Base-by-base conservation (phyloP, 2,329 filamentous ascomycete genomes). In the Sporothrix brasiliensis region DNA sequence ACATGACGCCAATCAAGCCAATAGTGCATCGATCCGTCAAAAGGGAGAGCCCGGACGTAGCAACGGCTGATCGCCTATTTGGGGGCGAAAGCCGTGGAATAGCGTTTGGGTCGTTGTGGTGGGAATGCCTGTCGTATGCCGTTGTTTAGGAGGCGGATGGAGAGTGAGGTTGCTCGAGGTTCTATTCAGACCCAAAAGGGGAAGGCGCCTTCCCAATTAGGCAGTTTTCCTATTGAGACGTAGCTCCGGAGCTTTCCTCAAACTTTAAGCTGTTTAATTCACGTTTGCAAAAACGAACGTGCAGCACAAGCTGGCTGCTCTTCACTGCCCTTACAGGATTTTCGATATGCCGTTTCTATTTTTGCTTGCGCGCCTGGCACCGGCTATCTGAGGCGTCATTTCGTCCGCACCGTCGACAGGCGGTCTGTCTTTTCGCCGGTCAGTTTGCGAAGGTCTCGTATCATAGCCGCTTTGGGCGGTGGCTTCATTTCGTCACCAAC, bases 171-270 rank as follows among this genome's bases (percentile, higher is more conserved):
- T 76, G 77, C 78, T 78, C 74, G 75, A 54, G 70, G 73, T n/a
- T 70, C 76, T 79, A 79, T 79, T 79, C 76, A 79, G 58, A 74
- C 74, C 78, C 74, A 52, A 76, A 78, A 74, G 6, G 49, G 77
- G 76, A 60, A 74, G 47, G 73, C 50, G 69, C 70, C 49, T 39
- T 63, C 69, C 69, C 21, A 47, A 73, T 50, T 53, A 70, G 72
- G 73, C 63, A 72, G 47, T 60, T 65, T 19, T n/a, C 58, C 39
- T 63, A 47, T 27, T 63, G 39, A 63, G 58, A 13, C 39, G 41
- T 47, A 13, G 58, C 34, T 11, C 34, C 11, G 39, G 58, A 61
- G 58, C 58, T 63, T 44, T 63, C 50, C 44, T 50, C 4, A 16
- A 11, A n/a, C 39, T 47, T 63, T 24, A 13, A 34, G 34, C 34